Evolutionary conservation across 1,284 basidiomycete species (phyloP).

Genomic region (Leccinum pachyderme): DNA sequence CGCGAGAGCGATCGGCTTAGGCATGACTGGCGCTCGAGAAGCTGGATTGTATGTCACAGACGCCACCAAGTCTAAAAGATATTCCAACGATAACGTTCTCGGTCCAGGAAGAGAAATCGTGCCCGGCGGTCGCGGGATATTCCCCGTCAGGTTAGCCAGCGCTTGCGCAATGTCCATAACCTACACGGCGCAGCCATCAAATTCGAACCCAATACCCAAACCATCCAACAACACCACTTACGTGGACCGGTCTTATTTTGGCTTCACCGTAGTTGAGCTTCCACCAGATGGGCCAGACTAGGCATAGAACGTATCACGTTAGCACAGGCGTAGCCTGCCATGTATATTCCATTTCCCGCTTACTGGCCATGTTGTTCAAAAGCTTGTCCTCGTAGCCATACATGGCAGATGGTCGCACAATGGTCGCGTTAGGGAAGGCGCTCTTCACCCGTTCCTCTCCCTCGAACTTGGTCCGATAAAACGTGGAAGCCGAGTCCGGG

Average conservation of each 20-base stretch:
- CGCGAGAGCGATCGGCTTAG: slow-evolving; percentile 70
- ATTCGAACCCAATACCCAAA: slow-evolving; percentile 5
- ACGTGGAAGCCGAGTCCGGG: slow-evolving; percentile 73
- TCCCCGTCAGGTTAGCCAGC: slow-evolving; percentile 73
- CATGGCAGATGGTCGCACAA: slow-evolving; percentile 84
- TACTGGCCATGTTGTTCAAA: slow-evolving; percentile 89
- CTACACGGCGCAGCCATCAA: slow-evolving; percentile 40
- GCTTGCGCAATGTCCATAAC: slow-evolving; percentile 94
- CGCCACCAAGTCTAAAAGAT: slow-evolving; percentile 81
- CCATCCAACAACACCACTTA: slow-evolving; percentile 39
- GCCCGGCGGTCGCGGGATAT: slow-evolving; percentile 55
- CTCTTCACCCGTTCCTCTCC: slow-evolving; percentile 88
- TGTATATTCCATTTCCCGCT: slow-evolving; percentile 33
- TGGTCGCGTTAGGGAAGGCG: slow-evolving; percentile 86
- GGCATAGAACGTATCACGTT: slow-evolving; percentile 30
- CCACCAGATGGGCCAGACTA: slow-evolving; percentile 91
- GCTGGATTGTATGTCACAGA: slow-evolving; percentile 77
- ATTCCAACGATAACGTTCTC: slow-evolving; percentile 80
- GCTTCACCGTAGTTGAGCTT: slow-evolving; percentile 89
- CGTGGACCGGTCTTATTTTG: slow-evolving; percentile 89
- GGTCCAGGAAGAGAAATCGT: slow-evolving; percentile 90
- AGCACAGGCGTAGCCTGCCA: slow-evolving; percentile 9
- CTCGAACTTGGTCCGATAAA: slow-evolving; percentile 88
- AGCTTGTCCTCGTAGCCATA: slow-evolving; percentile 96
- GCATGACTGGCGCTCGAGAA: slow-evolving; percentile 70